phyloP scores from a whole-genome alignment of 2,329 filamentous ascomycete genomes.

The Botrytis galanthina region DNA sequence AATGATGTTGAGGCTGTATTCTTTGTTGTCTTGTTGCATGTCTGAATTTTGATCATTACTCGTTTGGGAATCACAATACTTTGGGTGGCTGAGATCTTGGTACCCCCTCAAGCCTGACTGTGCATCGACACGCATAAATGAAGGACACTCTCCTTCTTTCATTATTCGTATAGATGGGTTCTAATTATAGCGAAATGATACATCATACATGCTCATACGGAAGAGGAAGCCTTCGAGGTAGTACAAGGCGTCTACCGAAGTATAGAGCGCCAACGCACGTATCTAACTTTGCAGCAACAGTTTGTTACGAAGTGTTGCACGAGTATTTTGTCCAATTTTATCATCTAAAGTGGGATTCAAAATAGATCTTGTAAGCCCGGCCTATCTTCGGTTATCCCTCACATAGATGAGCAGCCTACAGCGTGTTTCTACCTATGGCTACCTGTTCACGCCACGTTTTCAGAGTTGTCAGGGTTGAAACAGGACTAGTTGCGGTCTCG shows the following conservation, averaged over 20 bases:
- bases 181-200: not conserved
- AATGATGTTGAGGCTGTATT: not conserved
- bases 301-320: not conserved
- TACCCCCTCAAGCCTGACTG: not conserved
- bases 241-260: not conserved
- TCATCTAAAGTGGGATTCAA: not conserved
- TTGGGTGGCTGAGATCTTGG: not conserved
- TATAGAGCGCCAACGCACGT: not conserved
- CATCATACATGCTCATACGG: not conserved
- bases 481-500: not conserved
- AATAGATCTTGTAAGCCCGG: not conserved
- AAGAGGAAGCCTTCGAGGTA: not conserved
- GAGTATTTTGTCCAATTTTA: not conserved
- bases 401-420: not conserved
- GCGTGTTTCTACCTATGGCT: not conserved
- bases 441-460: not conserved
- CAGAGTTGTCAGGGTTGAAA: no score
- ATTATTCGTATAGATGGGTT: not conserved
- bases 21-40: slow-evolving; percentile 12
- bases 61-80: not conserved
- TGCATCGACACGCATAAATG: not conserved
- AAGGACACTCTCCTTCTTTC: not conserved
- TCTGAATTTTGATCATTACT: slow-evolving; percentile 19
- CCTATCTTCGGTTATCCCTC: not conserved
- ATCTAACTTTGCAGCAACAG: not conserved